phyloP scores from a whole-genome alignment of 768 basidiomycete species.

The Mycena epipterygia region DNA sequence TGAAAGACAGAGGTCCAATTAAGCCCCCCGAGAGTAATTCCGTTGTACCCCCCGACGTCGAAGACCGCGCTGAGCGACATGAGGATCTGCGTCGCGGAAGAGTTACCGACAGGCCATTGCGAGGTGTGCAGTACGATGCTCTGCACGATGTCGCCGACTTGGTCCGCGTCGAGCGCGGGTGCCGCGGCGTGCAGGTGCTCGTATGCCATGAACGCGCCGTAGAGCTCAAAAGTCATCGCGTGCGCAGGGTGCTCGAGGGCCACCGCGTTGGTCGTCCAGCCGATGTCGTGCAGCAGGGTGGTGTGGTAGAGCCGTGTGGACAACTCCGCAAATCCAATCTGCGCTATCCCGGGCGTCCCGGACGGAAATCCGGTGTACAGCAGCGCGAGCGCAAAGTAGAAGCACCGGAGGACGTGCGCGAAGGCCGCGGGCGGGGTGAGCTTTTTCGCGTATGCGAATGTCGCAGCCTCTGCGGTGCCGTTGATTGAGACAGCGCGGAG shows the following conservation, averaged over 20 bases:
- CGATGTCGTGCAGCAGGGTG: too few species aligned
- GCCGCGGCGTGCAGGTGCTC: too few species aligned
- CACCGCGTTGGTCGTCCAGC: too few species aligned
- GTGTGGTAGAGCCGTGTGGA: not conserved
- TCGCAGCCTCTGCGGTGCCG: too few species aligned
- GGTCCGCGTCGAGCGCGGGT: too few species aligned
- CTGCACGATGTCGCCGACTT: constrained; percentile 40
- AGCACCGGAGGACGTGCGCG: constrained; percentile 2
- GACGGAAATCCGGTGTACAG: constrained; percentile 13
- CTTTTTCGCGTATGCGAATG: constrained; percentile 2
- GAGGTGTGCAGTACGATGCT: constrained; percentile 11
- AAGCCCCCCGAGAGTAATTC: not conserved
- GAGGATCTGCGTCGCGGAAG: not conserved
- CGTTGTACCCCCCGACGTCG: constrained; percentile 3
- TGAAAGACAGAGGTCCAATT: not conserved
- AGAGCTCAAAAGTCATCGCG: constrained; percentile 5
- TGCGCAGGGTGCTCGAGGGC: too few species aligned
- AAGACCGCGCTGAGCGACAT: not conserved
- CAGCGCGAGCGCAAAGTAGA: constrained; percentile 4
- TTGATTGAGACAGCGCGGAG: constrained; percentile 1
- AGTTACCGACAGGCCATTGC: not conserved
- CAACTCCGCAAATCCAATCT: constrained; percentile 7
- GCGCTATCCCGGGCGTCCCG: constrained; percentile 1
- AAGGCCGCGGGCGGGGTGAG: not conserved
- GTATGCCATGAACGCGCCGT: constrained; percentile 11